Base-by-base conservation (phyloP, 1,284 basidiomycete genomes). In the Exobasidium cylindrosporum region DNA sequence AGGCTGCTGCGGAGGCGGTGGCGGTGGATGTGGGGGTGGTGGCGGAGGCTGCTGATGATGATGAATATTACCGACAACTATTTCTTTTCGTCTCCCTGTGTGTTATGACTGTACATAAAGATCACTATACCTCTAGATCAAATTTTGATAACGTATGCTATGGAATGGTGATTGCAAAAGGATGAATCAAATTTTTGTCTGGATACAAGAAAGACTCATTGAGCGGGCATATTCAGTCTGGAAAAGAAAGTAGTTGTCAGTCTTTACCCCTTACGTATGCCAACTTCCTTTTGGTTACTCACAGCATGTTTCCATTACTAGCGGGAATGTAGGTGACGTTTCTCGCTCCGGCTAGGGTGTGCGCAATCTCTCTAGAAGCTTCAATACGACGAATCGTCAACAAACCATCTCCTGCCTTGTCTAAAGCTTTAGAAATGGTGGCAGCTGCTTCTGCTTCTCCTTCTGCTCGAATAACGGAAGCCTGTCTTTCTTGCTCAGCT, bases 401-500 rank as follows among this genome's bases (percentile, higher is more conserved):
- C 81, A 97, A 92, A 43, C 92, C 95, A 77, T 97, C 93, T 21
- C 95, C 96, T 1, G 93, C 94, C 83, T 89, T 91, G 77, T 91
- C 89, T 78, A 97, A 82, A n/a, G 96, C 92, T 65, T 84, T 86
- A 14, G 92, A 95, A 77, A 99, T 97, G 62, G 92, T 94, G 58
- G 68, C 58, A 13, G 76, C 76, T 7, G 95, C 96, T 83, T 98
- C 94, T 3, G 95, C 95, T 83, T 99, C 95, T 65, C 96, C 96
- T 82, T 99, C 95, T 1, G 96, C 94, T 61, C 96, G 88, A 68
- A 99, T 97, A 67, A 99, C 94, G 4, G 92, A 89, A 0, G 95
- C 96, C 84, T 98, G 95, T 62, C 94, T 88, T 82, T 98, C 96
- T 89, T 99, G 96, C 81, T 98, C 95, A 35, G 96, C 77, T 69